phyloP scores from a whole-genome alignment of 176 grass and related monocot genomes.

The Coix lacrymajobi region DNA sequence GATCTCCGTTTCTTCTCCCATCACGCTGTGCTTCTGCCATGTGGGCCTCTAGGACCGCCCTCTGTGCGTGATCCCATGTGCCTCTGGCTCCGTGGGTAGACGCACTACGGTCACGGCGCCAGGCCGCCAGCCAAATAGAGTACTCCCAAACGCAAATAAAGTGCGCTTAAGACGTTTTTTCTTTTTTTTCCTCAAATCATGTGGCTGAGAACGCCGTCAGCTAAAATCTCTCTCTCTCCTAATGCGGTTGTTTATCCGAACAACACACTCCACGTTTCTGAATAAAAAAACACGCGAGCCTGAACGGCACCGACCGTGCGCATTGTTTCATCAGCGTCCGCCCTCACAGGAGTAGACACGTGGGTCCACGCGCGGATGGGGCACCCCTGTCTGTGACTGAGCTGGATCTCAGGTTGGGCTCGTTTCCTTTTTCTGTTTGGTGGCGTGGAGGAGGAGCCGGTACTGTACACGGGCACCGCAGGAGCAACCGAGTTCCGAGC shows the following conservation, averaged over 20 bases:
- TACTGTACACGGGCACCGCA: not conserved
- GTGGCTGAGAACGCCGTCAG: constrained; percentile 14
- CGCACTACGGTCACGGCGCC: not conserved
- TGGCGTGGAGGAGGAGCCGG: not conserved
- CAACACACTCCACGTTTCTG: not conserved
- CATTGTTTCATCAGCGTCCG: not conserved
- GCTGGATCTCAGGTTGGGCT: not conserved
- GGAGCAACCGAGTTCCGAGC: not conserved
- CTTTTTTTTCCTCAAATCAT: not conserved
- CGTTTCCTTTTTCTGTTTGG: not conserved
- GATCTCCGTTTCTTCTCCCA: not conserved
- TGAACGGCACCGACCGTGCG: constrained; percentile 13
- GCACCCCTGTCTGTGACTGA: not conserved
- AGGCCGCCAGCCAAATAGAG: not conserved
- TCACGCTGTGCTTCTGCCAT: not conserved
- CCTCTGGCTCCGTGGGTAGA: not conserved
- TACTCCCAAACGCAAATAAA: not conserved
- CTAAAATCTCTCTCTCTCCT: not conserved
- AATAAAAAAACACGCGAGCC: not conserved
- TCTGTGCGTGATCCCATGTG: not conserved
- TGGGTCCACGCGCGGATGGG: not conserved
- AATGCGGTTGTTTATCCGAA: not conserved
- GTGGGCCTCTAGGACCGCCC: not conserved
- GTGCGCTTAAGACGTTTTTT: not conserved
- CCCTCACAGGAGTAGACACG: not conserved